Evolutionary conservation across 768 basidiomycete species (phyloP).

Genomic region (Suillus clintonianus): DNA sequence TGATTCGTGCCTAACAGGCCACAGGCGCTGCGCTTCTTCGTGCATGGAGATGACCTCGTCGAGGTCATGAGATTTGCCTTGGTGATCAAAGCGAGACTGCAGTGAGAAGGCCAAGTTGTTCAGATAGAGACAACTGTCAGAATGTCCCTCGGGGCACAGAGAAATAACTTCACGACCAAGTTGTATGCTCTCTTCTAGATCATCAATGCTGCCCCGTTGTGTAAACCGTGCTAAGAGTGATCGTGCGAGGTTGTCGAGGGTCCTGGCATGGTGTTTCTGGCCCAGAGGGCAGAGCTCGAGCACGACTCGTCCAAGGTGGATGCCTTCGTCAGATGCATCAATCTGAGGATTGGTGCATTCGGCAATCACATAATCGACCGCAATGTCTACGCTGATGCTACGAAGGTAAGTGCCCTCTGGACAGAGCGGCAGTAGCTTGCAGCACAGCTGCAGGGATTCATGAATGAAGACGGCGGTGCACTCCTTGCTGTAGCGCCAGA

Average conservation of each 20-base stretch:
- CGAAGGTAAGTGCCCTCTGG: not conserved
- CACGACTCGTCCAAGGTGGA: not conserved
- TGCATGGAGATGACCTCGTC: not conserved
- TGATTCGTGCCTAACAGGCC: not conserved
- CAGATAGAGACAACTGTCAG: conserved; percentile 1
- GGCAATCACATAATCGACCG: no score
- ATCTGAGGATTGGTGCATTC: not conserved
- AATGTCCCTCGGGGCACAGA: conserved; percentile 13
- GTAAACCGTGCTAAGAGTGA: not conserved
- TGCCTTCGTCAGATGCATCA: not conserved
- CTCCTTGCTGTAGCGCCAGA: conserved; percentile 6
- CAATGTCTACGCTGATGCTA: no score
- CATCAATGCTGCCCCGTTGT: not conserved
- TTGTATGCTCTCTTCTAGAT: conserved; percentile 12
- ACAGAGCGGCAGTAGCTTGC: not conserved
- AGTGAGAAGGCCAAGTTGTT: conserved; percentile 14
- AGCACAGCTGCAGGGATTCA: conserved; percentile 1
- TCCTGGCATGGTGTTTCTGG: not conserved
- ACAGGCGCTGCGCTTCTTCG: not conserved
- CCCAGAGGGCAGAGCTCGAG: not conserved
- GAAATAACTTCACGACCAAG: not conserved
- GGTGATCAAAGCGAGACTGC: conserved; percentile 9
- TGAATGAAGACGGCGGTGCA: conserved; percentile 11
- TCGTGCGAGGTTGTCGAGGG: not conserved
- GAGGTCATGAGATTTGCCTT: not conserved